Conservation (phyloP, 2,329 filamentous ascomycete genomes). For the Microascus cirrosus region DNA sequence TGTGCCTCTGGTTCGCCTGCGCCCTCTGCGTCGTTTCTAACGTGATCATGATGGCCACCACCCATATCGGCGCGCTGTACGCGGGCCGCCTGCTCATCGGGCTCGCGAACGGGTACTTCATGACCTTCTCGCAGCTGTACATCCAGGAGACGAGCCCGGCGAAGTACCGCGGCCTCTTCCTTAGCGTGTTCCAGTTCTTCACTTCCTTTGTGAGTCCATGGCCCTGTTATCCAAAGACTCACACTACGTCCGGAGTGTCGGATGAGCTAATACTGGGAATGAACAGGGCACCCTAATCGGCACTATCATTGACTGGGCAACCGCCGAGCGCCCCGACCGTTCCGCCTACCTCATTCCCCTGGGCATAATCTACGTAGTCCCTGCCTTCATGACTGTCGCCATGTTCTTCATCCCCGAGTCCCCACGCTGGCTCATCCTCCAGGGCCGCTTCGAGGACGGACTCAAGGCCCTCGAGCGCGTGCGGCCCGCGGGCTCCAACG, state of each 20-base stretch:
- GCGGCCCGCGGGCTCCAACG: conserved; percentile 18
- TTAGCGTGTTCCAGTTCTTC: conserved; percentile 32
- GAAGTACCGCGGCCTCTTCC: conserved; percentile 34
- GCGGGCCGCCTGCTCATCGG: conserved; percentile 43
- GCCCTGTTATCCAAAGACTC: background rate
- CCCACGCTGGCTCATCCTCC: conserved; percentile 20
- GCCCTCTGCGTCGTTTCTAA: conserved; percentile 38
- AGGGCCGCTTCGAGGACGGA: conserved; percentile 1
- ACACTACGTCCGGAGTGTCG: conserved; percentile 18
- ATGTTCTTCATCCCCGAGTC: conserved; percentile 27
- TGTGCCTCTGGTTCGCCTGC: conserved; percentile 32
- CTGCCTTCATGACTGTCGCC: conserved; percentile 20
- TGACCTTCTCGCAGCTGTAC: conserved; percentile 41
- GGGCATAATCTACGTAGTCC: conserved; percentile 24
- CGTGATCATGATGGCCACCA: conserved; percentile 45
- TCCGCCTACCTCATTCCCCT: conserved; percentile 21
- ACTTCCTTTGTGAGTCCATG: conserved; percentile 5
- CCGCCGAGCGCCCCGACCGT: conserved; percentile 16
- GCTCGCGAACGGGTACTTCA: conserved; percentile 43
- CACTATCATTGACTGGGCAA: conserved; percentile 26
- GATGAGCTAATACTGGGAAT: background rate
- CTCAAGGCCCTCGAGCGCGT: conserved; percentile 2
- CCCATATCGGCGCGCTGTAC: conserved; percentile 40
- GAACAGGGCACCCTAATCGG: conserved; percentile 28
- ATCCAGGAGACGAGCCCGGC: conserved; percentile 34